Conservation (phyloP, 345 rosid genomes). For the Lagerstroemia speciosa region DNA sequence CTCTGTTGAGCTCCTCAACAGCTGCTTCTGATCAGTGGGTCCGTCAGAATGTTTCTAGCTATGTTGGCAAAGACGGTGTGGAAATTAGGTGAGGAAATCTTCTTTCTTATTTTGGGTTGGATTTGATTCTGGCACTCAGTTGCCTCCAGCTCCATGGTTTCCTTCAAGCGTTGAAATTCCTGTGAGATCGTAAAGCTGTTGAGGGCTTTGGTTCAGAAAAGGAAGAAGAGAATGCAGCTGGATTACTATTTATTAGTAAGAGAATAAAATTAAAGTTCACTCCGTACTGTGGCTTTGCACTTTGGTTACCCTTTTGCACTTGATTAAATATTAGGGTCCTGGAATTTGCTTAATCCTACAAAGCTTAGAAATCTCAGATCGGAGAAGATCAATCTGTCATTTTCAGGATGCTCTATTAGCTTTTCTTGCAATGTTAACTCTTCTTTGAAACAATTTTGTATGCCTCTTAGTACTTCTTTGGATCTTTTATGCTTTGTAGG, state of each 20-base stretch:
- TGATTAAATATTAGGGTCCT: background rate
- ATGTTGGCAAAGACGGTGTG: constrained; percentile 64
- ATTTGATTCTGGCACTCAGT: background rate
- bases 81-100: constrained; percentile 57
- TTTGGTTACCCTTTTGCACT: background rate
- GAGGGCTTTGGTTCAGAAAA: background rate
- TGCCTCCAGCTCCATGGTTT: constrained; percentile 5
- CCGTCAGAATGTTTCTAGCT: constrained; percentile 66
- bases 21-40: constrained; percentile 69
- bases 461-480: background rate
- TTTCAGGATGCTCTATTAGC: background rate
- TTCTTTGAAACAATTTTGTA: background rate
- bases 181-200: background rate
- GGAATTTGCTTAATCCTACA: background rate
- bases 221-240: background rate
- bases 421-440: background rate
- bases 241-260: background rate
- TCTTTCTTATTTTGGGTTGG: background rate
- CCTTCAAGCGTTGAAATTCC: background rate
- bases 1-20: constrained; percentile 39
- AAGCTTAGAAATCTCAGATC: background rate
- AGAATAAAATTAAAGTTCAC: background rate
- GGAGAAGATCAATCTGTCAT: background rate
- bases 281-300: too few species aligned
- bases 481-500: background rate